phyloP scores from a whole-genome alignment of 2,329 filamentous ascomycete genomes.

The Lasiodiplodia theobromae region DNA sequence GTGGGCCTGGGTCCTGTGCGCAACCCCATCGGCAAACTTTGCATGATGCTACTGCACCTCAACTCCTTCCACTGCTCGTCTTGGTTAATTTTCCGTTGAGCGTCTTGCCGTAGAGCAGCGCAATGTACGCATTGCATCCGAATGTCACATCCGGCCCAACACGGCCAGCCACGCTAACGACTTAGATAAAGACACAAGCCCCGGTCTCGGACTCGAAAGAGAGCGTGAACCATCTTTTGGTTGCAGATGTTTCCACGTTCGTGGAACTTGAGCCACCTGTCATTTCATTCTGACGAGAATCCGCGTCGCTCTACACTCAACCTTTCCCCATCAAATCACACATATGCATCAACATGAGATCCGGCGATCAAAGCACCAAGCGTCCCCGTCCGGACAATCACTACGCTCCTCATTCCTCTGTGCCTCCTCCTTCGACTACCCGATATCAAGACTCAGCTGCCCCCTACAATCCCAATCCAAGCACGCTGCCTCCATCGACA shows the following conservation, averaged over 20 bases:
- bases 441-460: conserved; percentile 9
- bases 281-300: no score
- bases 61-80: background rate
- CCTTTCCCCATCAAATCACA: no score
- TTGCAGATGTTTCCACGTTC: no score
- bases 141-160: background rate
- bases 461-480: conserved; percentile 3
- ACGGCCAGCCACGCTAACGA: background rate
- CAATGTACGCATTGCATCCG: background rate
- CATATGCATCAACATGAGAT: conserved; percentile 22
- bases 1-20: background rate
- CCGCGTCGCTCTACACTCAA: no score
- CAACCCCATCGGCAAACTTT: background rate
- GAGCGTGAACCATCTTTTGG: no score
- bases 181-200: conserved; percentile 26
- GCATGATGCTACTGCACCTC: background rate
- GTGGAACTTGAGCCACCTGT: no score
- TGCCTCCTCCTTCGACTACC: conserved; percentile 14
- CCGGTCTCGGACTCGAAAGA: no score
- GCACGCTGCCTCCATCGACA: conserved; percentile 19
- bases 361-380: conserved; percentile 22
- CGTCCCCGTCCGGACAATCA: conserved; percentile 20
- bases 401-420: conserved; percentile 16
- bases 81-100: background rate
- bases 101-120: background rate